A percentile compares a stretch with the other conserved stretches of the same genome.
Conservation (phyloP, 345 rosid species). For the Salix koriyanagi region DNA sequence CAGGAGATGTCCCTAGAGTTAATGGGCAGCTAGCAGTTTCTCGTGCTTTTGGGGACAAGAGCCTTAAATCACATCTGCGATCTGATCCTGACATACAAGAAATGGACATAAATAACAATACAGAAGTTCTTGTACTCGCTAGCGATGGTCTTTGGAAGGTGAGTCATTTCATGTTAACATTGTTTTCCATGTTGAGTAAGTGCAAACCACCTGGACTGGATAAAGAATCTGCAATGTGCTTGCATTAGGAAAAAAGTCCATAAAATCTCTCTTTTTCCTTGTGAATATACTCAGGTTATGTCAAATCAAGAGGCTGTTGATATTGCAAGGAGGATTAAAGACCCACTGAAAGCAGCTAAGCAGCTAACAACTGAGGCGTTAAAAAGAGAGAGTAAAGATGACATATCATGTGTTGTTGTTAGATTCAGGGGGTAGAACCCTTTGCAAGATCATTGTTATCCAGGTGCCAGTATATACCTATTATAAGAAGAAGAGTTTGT, state of each 20-base stretch:
- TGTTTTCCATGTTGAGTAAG: background rate
- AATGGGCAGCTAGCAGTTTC: slow-evolving; percentile 77
- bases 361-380: slow-evolving; percentile 60
- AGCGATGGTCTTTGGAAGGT: slow-evolving; percentile 82
- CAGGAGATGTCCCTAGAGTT: slow-evolving; percentile 81
- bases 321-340: slow-evolving; percentile 56
- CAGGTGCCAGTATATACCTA: slow-evolving; percentile 21
- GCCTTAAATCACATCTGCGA: slow-evolving; percentile 61
- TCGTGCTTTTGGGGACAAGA: slow-evolving; percentile 72
- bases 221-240: background rate
- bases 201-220: background rate
- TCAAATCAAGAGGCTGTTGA: slow-evolving; percentile 73
- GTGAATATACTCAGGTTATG: slow-evolving; percentile 51
- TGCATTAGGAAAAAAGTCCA: background rate
- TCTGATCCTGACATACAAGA: slow-evolving; percentile 57
- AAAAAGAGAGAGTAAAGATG: slow-evolving; percentile 65
- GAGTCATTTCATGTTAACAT: slow-evolving; percentile 12
- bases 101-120: slow-evolving; percentile 27
- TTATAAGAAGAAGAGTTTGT: slow-evolving; percentile 23
- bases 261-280: background rate
- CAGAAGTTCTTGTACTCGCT: slow-evolving; percentile 52
- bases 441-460: slow-evolving; percentile 10
- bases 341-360: slow-evolving; percentile 75
- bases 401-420: slow-evolving; percentile 69
- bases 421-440: slow-evolving; percentile 47